Base-by-base conservation (phyloP, 2,329 filamentous ascomycete species). In the Periconia digitata region DNA sequence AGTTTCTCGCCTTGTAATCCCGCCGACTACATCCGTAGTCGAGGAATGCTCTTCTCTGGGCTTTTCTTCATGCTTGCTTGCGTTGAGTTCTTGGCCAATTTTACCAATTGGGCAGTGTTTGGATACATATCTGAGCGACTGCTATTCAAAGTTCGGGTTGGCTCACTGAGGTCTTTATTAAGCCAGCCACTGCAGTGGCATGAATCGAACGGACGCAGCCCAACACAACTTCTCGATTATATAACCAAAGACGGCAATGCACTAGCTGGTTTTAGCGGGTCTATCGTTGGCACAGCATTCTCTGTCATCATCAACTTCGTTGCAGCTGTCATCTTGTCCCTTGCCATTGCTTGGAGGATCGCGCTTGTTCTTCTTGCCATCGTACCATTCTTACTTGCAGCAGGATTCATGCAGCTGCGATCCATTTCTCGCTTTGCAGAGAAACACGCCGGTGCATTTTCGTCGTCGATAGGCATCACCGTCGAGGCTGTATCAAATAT, bases 341-440 rank as follows among this genome's bases (percentile, higher is more conserved):
- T 88, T 53, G 82, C 89, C 38, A 76, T 91, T 40, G 85, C 85
- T 2, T 91, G 87, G 88, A 86, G 83, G 61, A 89, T 91, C 51
- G 86, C 86, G 0, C 71, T 91, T 13, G 87, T 91, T 3, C 86
- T 85, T 46, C 75, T 91, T 6, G 79, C 86, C 0, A 77, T 83
- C 8, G 82, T 90, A 0, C 88, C 87, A 0, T 70, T 90, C 8
- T 79, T 90, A 6, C 75, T 91, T 0, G 84, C 83, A 1, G 79
- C 85, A 0, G 87, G 87, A 0, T 79, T 87, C 53, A 83, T 90
- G 80, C 81, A 87, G 54, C 75, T 90, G 15, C 78, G 78, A 1
- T 78, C 84, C 3, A 77, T 88, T 1, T 79, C 80, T 2, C 77
- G 63, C 67, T 80, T 82, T 16, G 86, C 87, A 50, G 78, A 76